Evolutionary conservation across 306 rosid genomes (phyloP).

Genomic region (Castanea sativa): DNA sequence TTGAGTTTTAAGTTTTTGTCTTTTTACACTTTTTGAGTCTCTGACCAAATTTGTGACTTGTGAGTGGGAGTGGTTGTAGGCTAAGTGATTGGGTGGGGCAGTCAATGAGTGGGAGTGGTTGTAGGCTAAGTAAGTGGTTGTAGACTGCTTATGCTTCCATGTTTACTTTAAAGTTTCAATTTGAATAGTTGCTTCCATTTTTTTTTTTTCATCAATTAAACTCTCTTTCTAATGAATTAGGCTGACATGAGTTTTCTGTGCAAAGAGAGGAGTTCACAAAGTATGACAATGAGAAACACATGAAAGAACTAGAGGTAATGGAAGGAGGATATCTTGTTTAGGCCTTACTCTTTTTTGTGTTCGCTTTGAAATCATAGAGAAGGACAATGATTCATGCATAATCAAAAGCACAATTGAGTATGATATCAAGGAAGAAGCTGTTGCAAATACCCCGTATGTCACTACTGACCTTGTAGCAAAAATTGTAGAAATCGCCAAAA

Average conservation of each 20-base stretch:
- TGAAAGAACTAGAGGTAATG: constrained; percentile 29
- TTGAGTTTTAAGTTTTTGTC: too few relatives aligned
- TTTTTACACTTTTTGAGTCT: too few relatives aligned
- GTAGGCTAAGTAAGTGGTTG: too few relatives aligned
- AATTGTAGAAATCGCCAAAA: constrained; percentile 7
- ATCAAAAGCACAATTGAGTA: constrained; percentile 29
- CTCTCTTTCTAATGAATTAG: background rate
- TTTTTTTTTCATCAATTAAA: background rate
- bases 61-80: too few relatives aligned
- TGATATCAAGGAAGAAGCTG: constrained; percentile 37
- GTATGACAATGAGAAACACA: constrained; percentile 22
- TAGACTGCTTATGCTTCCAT: background rate
- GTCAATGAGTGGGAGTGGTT: too few relatives aligned
- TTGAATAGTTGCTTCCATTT: background rate
- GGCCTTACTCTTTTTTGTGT: constrained; percentile 26
- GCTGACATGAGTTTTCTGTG: background rate
- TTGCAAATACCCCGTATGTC: constrained; percentile 22
- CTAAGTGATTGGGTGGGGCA: too few relatives aligned
- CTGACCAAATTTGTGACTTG: too few relatives aligned
- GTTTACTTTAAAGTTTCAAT: background rate
- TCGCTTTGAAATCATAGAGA: constrained; percentile 28
- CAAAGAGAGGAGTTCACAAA: constrained; percentile 30
- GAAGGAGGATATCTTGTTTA: constrained; percentile 36
- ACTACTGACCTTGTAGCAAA: constrained; percentile 10
- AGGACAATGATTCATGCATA: constrained; percentile 6